Base-by-base conservation (phyloP, 2,329 filamentous ascomycete species). In the Capronia epimyces region DNA sequence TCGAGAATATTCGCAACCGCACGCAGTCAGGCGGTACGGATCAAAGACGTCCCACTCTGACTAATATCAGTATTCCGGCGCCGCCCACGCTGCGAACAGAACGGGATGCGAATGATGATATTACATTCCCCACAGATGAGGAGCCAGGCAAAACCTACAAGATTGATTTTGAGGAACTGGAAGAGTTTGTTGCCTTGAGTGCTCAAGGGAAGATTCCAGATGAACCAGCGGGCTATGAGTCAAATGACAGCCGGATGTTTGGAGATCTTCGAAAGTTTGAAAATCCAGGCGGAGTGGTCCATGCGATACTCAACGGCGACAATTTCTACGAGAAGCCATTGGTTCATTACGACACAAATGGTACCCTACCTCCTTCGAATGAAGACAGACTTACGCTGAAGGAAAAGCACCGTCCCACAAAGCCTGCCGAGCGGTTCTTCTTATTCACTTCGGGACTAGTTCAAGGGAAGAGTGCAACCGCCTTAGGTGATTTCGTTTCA, bases 401-500 rank as follows among this genome's bases (percentile, higher is more conserved):
- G 32, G n/a, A 32, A n/a, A 41, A 24, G 22, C 21, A 31, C 9
- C 3, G 18, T 22, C 24, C 49, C 9, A 12, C 15, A 15, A 42
- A 44, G 37, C 83, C 88, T 52, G 78, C 81, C 25, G 93, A 90
- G 65, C 82, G 91, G 3, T 97, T 95, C 73, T 93, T 90, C 57
- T 96, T 97, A 72, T 98, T 98, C 70, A 96, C 90, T 0, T 96
- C 93, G 0, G 88, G 93, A 48, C 86, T 89, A 69, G 90, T 96
- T 65, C 90, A 89, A 44, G 95, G 90, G 1, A 89, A 97, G 55
- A 90, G 96, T 65, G 89, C 91, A 13, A 80, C 87, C 1, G 89
- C 95, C 61, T 80, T 98, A 56, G 89, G 88, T 16, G 91, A 90
- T 62, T 78, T 96, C 7, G 80, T 96, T 3, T 82, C 95, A 50